Evolutionary conservation across 2,329 filamentous ascomycete species (phyloP), one percentile per base, ranked within the genome.

Genomic region (Mycosphaerelloides madeirae): DNA sequence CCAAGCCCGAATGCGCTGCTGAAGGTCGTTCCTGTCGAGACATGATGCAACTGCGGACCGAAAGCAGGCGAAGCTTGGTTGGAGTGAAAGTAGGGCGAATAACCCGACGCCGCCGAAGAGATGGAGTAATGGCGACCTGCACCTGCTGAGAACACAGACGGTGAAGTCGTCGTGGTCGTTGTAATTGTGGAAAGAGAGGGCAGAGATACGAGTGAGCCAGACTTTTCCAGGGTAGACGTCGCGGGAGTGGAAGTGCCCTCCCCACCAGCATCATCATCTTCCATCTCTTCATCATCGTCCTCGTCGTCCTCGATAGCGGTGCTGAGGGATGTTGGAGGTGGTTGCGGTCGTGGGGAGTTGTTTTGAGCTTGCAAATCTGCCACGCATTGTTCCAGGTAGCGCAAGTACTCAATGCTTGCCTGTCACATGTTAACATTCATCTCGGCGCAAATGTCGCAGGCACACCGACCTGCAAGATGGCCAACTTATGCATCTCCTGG

Each of bases 351-450:
- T 3, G 59, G 49, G 32, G 60, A 57, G 38, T 68, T 29, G 62
- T 65, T 63, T 42, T 68, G 71, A 4, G 76, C 76, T 65, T 95
- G 89, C 43, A 97, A 75, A 59, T 91, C 85, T 25, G 76, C 67
- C 29, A 96, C 81, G 59, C 91, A 97, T 62, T 88, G 84, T 64
- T 97, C 87, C 12, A 98, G 78, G 63, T 98, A 98, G 48, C 87
- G 84, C 52, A 97, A 81, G 59, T 98, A 97, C 58, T 97, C 93
- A 49, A 97, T 97, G 36, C 89, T 93, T 4, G 91, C 91, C 89
- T 95, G 53, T 35, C 19, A 15, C 15, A 13, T 33, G 19, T 53
- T 38, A 49, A 42, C 18, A 16, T 39, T 14, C 15, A 16, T n/a
- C 16, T 11, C 14, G 15, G 25, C 12, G 6, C 16, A 3, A 9